Evolutionary conservation across 371 early-diverging fungal genomes (phyloP), one percentile per base, ranked within the genome.

Genomic region (Zychaea mexicana): DNA sequence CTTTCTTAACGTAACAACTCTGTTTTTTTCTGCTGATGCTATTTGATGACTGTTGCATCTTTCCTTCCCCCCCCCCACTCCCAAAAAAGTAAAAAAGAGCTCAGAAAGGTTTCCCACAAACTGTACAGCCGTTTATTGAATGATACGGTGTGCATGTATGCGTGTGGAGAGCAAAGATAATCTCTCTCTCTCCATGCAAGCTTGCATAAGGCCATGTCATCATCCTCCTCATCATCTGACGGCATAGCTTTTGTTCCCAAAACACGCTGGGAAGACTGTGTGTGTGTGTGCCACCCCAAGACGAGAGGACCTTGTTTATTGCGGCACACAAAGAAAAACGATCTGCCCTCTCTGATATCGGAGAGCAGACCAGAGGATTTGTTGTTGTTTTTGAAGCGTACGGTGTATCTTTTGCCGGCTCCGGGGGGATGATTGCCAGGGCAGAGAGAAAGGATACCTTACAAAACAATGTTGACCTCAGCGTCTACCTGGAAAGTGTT

Each of bases 121-220:
- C 15, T 2, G 10, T 10, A 10, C 0, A 36, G n/a, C n/a, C n/a
- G n/a, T n/a, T n/a, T n/a, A n/a, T n/a, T n/a, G n/a, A n/a, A n/a
- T n/a, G n/a, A n/a, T n/a, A n/a, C n/a, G n/a, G n/a, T n/a, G n/a
- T n/a, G n/a, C n/a, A n/a, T n/a, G n/a, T n/a, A n/a, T n/a, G n/a
- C n/a, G n/a, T n/a, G n/a, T n/a, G n/a, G n/a, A n/a, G n/a, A n/a
- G n/a, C n/a, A n/a, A n/a, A n/a, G n/a, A n/a, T n/a, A n/a, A n/a
- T n/a, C n/a, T 36, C 7, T 15, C 38, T 36, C 38, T 9, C 9
- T 36, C 9, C 15, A 36, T 36, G 9, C 46, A n/a, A 21, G n/a
- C 46, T 46, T 46, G 46, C 46, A 46, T 46, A 46, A 46, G 46
- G n/a, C 9, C 21, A 46, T 46, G 46, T 46, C 46, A 46, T 46